Base-by-base conservation (phyloP, 495 filamentous ascomycete species). In the Pseudotulostoma volvatum region DNA sequence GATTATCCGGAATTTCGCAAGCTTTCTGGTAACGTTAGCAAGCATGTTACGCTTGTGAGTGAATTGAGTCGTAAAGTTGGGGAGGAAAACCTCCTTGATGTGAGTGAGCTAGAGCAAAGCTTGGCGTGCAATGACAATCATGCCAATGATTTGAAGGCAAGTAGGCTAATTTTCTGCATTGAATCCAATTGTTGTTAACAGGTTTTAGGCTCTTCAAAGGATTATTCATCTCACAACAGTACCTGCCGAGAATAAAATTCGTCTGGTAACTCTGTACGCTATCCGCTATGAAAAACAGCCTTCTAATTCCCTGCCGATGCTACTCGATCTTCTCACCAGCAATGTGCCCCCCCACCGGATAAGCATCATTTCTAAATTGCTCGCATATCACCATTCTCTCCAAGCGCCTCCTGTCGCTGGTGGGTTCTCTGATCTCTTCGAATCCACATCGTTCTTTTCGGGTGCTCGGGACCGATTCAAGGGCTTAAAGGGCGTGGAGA, bases 1-100 rank as follows among this genome's bases (percentile, higher is more conserved):
- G 90, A 97, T 50, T 97, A 93, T 51, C 90, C 90, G 14, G 90
- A 97, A 50, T 97, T 97, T 59, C 72, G 90, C 28, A 87, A 93
- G 49, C 77, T 97, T 1, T 93, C 92, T 4, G 87, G 90, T 9
- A 97, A 96, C 49, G 90, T 97, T 34, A 93, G 83, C 67, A 97
- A 97, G 49, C 90, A 97, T 58, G 92, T 97, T 39, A 93, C 90
- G 3, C 62, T 97, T 33, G 90, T 97, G 18, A 81, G 84, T 1
- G 90, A 97, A 54, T 73, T 97, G 17, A 93, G 84, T 56, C 66
- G 88, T 28, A 73, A 79, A 31, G 86, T 96, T 14, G 82, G 76
- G 2, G 76, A 77, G 39, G 83, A 97, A 30, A 80, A 71, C 44
- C 62, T 97, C 5, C 67, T 97, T 7, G 88, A 96, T 56, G 81